Percentiles rank a stretch among this genome's conserved stretches.
Evolutionary conservation across 2,329 filamentous ascomycete genomes (phyloP).

Genomic region (Didymella segeticola): DNA sequence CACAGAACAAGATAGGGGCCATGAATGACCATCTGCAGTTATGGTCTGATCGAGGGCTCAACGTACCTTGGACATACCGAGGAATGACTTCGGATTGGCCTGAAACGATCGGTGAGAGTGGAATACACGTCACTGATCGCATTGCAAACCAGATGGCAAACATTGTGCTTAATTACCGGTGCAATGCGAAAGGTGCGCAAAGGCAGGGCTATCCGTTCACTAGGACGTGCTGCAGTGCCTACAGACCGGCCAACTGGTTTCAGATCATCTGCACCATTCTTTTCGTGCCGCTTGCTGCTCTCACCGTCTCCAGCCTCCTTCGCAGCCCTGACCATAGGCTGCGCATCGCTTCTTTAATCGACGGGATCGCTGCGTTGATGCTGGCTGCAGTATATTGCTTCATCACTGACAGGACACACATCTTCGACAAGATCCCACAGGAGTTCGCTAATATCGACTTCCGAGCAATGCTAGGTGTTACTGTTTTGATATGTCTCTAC

Average conservation of each 20-base stretch:
- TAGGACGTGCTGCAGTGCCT: conserved; percentile 61
- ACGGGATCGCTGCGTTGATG: conserved; percentile 8
- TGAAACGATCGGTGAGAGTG: conserved; percentile 54
- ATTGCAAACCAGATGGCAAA: conserved; percentile 60
- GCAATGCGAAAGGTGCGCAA: conserved; percentile 56
- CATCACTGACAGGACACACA: conserved; percentile 61
- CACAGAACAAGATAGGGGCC: conserved; percentile 55
- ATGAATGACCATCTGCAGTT: conserved; percentile 62
- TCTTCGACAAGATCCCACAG: conserved; percentile 61
- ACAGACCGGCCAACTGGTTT: conserved; percentile 48
- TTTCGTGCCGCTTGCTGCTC: conserved; percentile 32
- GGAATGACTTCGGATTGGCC: conserved; percentile 54
- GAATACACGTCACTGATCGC: conserved; percentile 57
- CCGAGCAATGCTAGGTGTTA: conserved; percentile 34
- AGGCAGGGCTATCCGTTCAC: conserved; percentile 53
- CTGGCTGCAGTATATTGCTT: conserved; percentile 53
- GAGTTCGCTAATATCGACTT: conserved; percentile 51
- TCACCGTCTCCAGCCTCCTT: not conserved
- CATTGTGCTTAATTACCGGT: conserved; percentile 61
- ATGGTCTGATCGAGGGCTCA: conserved; percentile 46
- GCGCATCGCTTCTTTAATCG: not conserved
- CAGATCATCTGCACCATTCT: conserved; percentile 45
- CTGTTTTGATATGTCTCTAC: conserved; percentile 39
- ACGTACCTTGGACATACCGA: conserved; percentile 60
- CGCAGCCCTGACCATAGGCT: not conserved